Evolutionary conservation across 2,329 filamentous ascomycete species (phyloP).

Genomic region (Rugonectria rugulosa): DNA sequence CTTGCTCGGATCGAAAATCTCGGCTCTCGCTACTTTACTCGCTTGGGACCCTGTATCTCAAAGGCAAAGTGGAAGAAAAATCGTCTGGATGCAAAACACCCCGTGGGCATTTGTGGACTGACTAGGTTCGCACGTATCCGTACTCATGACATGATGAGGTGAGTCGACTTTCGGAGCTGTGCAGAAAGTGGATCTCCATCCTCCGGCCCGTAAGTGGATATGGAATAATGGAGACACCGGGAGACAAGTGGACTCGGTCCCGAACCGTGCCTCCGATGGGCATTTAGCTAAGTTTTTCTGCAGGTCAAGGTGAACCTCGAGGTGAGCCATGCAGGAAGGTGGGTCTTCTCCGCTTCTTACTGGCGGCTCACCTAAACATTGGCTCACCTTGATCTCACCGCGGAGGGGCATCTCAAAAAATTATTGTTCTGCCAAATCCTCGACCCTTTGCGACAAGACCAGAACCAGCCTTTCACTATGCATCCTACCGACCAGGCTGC

Average conservation of each 20-base stretch:
- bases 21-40: neutral
- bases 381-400: conserved; percentile 28
- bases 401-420: conserved; percentile 25
- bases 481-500: conserved; percentile 43
- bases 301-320: conserved; percentile 3
- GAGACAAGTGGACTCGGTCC: neutral
- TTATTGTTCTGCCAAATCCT: conserved; percentile 17
- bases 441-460: conserved; percentile 3
- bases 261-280: neutral
- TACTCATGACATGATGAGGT: conserved; percentile 3
- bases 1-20: neutral
- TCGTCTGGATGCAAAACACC: neutral
- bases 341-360: neutral
- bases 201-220: neutral
- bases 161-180: conserved; percentile 1
- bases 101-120: neutral
- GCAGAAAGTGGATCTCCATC: neutral
- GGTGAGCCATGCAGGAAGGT: neutral
- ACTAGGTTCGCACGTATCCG: neutral
- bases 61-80: neutral
- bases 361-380: neutral
- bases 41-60: neutral
- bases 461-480: conserved; percentile 35
- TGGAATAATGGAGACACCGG: neutral
- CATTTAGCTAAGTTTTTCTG: neutral